These are phyloP conservation scores for Populus deltoides DNA, from an alignment of 345 rosid genomes.

Conservation along the genomic window DNA sequence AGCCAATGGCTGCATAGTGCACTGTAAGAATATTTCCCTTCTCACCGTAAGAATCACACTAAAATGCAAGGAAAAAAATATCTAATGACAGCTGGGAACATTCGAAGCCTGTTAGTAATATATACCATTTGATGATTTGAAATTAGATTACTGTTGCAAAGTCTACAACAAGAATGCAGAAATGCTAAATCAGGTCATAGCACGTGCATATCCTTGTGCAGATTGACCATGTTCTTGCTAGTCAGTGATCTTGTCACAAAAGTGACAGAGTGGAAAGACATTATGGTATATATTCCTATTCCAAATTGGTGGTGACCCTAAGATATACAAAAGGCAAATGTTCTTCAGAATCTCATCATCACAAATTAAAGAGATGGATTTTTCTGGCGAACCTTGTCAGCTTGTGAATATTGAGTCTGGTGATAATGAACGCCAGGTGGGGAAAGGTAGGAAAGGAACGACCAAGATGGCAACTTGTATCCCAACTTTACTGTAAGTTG, in stretches of 20 bases:
- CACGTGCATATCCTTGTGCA: slow-evolving; percentile 38
- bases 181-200: slow-evolving; percentile 24
- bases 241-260: slow-evolving; percentile 27
- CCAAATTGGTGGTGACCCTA: slow-evolving; percentile 53
- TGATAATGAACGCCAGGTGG: slow-evolving; percentile 11
- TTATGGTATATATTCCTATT: slow-evolving; percentile 46
- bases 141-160: slow-evolving; percentile 25
- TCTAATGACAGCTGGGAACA: not conserved
- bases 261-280: slow-evolving; percentile 30
- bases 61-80: not conserved
- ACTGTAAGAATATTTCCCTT: no score
- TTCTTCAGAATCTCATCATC: slow-evolving; percentile 60
- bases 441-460: slow-evolving; percentile 14
- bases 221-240: slow-evolving; percentile 34
- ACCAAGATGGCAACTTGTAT: slow-evolving; percentile 53
- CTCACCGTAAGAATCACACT: not conserved
- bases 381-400: slow-evolving; percentile 85
- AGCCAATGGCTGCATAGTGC: no score
- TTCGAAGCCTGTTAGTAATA: not conserved
- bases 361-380: slow-evolving; percentile 49
- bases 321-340: slow-evolving; percentile 19
- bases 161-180: slow-evolving; percentile 20
- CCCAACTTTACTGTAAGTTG: slow-evolving; percentile 51
- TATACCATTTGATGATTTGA: not conserved
- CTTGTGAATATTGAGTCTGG: slow-evolving; percentile 42